These are phyloP conservation scores for Colletotrichum lupini DNA, from an alignment of 2,329 filamentous ascomycete genomes.

Conservation along the genomic window DNA sequence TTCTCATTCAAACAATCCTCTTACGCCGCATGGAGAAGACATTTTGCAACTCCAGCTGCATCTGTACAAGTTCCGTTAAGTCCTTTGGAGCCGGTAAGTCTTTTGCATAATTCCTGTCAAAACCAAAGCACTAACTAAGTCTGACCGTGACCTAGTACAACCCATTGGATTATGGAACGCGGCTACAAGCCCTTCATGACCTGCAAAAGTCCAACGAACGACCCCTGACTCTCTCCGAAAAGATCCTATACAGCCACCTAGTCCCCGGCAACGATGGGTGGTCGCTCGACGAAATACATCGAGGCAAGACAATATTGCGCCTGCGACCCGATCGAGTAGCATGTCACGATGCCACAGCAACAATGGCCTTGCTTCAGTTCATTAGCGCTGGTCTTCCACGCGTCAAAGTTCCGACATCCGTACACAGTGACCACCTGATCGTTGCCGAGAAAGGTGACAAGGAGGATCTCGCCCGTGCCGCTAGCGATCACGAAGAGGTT, in stretches of 20 bases:
- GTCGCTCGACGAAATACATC: constrained; percentile 43
- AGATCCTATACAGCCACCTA: constrained; percentile 51
- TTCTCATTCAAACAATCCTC: neutral
- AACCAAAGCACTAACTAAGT: too few relatives aligned
- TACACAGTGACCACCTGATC: constrained; percentile 53
- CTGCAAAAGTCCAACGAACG: constrained; percentile 38
- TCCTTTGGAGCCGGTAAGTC: constrained; percentile 37
- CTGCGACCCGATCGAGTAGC: constrained; percentile 52
- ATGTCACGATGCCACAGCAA: constrained; percentile 54
- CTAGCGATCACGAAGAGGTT: constrained; percentile 47
- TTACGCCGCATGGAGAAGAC: neutral
- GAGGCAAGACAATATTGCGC: constrained; percentile 50
- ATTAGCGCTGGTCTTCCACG: constrained; percentile 52
- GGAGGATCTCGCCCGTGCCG: constrained; percentile 43
- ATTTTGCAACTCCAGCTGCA: neutral
- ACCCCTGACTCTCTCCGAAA: constrained; percentile 50
- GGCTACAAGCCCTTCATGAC: constrained; percentile 32
- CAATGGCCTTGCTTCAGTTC: constrained; percentile 55
- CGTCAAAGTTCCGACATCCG: constrained; percentile 50
- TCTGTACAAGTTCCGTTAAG: constrained; percentile 36
- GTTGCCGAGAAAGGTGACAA: constrained; percentile 44
- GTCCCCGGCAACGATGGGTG: constrained; percentile 42
- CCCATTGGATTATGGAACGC: constrained; percentile 35
- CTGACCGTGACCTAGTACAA: constrained; percentile 29
- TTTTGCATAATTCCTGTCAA: neutral